Percentiles rank a stretch among this genome's conserved stretches.
phyloP scores from a whole-genome alignment of 306 rosid species.

The Malus orientalis region DNA sequence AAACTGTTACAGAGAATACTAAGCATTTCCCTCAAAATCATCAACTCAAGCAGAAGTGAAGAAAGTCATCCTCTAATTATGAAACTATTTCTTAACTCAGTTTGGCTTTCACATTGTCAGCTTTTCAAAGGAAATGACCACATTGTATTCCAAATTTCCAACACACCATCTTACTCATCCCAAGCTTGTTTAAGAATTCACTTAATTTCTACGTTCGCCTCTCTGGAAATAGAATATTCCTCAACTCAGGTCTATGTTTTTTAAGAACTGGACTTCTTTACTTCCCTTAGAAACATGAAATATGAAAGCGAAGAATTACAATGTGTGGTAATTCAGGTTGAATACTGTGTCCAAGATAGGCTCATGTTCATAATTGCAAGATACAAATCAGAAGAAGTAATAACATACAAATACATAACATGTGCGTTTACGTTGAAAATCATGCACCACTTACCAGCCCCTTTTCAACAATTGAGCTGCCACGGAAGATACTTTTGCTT shows the following conservation, averaged over 20 bases:
- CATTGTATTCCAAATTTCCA: neutral
- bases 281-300: neutral
- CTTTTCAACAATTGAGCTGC: slow-evolving; percentile 94
- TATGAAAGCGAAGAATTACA: neutral
- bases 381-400: neutral
- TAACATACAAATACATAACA: neutral
- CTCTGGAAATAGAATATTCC: neutral
- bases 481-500: slow-evolving; percentile 83
- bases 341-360: neutral
- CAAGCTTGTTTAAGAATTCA: neutral
- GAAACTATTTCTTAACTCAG: neutral
- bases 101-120: neutral
- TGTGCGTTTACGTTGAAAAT: neutral
- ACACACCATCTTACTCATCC: neutral
- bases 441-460: slow-evolving; percentile 64
- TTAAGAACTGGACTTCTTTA: neutral
- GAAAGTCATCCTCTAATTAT: neutral
- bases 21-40: neutral
- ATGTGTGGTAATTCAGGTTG: neutral
- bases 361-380: neutral
- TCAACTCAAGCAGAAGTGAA: neutral
- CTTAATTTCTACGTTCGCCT: neutral
- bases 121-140: neutral
- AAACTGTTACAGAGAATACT: neutral
- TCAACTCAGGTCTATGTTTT: neutral